Conservation (phyloP, 108 stramenopile genomes). For the Discostella stelligeroides region DNA sequence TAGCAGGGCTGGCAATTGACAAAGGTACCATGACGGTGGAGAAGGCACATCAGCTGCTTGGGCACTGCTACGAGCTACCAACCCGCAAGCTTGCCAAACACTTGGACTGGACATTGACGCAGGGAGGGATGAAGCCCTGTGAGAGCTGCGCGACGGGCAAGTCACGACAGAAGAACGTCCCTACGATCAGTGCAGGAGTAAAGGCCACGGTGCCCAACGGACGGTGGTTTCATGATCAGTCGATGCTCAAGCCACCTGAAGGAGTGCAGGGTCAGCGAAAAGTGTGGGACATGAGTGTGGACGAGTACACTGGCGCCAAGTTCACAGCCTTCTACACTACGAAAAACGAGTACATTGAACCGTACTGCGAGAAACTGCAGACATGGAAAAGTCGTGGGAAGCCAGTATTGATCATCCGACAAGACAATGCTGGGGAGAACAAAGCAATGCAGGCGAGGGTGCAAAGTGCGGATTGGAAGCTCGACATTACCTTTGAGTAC, state of each 20-base stretch:
- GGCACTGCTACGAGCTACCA: neutral
- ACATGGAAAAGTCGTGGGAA: constrained; percentile 1
- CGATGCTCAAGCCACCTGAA: neutral
- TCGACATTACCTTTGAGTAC: constrained; percentile 4
- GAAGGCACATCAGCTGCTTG: neutral
- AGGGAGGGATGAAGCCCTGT: constrained; percentile 14
- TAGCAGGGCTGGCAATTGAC: neutral
- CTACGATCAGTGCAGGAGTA: neutral
- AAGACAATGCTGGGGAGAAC: too few species aligned
- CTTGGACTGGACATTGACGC: neutral
- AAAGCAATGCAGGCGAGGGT: too few species aligned
- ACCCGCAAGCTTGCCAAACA: neutral
- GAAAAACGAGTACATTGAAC: too few species aligned
- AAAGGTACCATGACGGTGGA: neutral
- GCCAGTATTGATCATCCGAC: constrained; percentile 22
- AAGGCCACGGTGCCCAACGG: constrained; percentile 4
- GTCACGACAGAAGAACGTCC: constrained; percentile 18
- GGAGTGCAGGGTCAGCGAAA: too few species aligned
- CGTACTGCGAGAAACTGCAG: constrained; percentile 26
- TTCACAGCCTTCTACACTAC: too few species aligned
- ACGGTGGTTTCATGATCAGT: constrained; percentile 7
- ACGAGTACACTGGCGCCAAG: too few species aligned
- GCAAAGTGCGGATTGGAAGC: too few species aligned
- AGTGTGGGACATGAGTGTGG: too few species aligned
- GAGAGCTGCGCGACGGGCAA: constrained; percentile 26